These are phyloP conservation scores for Hypsizygus ulmarius DNA, from an alignment of 1,284 basidiomycete genomes.

Conservation along the genomic window DNA sequence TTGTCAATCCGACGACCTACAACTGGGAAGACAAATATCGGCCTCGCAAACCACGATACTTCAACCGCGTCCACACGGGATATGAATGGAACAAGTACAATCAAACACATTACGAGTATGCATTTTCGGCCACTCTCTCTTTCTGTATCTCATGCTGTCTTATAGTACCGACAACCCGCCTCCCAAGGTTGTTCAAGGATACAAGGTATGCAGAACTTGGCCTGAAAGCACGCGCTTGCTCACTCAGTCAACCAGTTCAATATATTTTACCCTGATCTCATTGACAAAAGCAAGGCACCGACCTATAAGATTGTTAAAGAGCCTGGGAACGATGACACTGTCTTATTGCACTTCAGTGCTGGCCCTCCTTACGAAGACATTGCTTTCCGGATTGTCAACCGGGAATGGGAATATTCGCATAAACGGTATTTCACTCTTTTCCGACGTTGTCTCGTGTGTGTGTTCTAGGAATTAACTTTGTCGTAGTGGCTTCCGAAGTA, in stretches of 20 bases:
- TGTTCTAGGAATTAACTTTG: constrained; percentile 8
- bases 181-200: constrained; percentile 97
- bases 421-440: constrained; percentile 60
- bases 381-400: constrained; percentile 95
- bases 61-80: constrained; percentile 99
- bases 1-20: constrained; percentile 80
- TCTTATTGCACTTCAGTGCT: constrained; percentile 90
- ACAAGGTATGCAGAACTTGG: constrained; percentile 65
- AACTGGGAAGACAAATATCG: constrained; percentile 99
- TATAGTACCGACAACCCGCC: constrained; percentile 90
- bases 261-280: constrained; percentile 93
- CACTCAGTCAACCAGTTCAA: constrained; percentile 62
- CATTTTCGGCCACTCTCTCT: constrained; percentile 20
- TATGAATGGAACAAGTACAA: constrained; percentile 99
- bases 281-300: constrained; percentile 95
- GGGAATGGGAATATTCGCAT: constrained; percentile 98
- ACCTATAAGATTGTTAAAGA: constrained; percentile 94
- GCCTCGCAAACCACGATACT: constrained; percentile 97
- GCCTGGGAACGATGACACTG: constrained; percentile 91
- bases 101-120: constrained; percentile 96
- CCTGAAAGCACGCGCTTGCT: constrained; percentile 8
- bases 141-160: constrained; percentile 16
- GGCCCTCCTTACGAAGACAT: constrained; percentile 99
- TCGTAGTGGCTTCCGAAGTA: constrained; percentile 76
- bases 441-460: neutral